Conservation (phyloP, 257 asterid species). For the Capsicum chinense region DNA sequence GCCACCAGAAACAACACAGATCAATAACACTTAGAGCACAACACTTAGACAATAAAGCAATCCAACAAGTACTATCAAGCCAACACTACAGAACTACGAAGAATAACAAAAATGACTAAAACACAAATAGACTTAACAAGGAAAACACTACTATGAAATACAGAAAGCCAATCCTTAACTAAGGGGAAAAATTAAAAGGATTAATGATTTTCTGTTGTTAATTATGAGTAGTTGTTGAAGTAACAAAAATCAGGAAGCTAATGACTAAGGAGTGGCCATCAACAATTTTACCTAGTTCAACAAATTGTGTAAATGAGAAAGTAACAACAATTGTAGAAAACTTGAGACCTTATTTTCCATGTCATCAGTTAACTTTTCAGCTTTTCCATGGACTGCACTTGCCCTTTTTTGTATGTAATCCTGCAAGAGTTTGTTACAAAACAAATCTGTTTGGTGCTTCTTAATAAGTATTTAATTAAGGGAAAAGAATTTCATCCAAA, state of each 20-base stretch:
- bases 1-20: too few species aligned
- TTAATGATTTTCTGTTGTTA: background rate
- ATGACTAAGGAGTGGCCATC: background rate
- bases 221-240: background rate
- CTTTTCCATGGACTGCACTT: background rate
- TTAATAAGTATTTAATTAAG: background rate
- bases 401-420: background rate
- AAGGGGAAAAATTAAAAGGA: background rate
- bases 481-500: too few species aligned
- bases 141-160: too few species aligned
- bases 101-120: too few species aligned
- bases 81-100: too few species aligned
- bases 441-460: constrained; percentile 13
- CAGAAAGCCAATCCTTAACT: background rate
- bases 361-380: background rate
- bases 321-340: background rate
- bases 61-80: too few species aligned
- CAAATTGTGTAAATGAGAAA: background rate
- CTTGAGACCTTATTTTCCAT: background rate
- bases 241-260: background rate
- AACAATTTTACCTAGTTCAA: background rate
- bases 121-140: too few species aligned
- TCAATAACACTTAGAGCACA: too few species aligned
- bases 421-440: background rate
- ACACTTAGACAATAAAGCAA: too few species aligned